Conservation (phyloP, 2,329 filamentous ascomycete species). For the Chalaropsis ovoidea region DNA sequence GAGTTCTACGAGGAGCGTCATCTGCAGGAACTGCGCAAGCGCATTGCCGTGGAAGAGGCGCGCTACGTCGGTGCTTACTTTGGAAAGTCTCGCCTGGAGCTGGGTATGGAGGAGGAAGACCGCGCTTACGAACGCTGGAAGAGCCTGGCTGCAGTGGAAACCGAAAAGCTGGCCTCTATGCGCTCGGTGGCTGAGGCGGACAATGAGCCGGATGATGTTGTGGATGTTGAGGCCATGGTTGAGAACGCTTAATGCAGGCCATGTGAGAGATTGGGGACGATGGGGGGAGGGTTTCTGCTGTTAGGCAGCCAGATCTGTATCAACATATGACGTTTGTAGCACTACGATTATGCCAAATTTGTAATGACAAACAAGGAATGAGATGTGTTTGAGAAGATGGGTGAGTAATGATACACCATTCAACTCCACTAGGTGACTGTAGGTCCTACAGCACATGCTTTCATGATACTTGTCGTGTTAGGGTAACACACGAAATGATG, state of each 20-base stretch:
- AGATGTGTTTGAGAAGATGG: not conserved
- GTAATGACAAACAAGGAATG: not conserved
- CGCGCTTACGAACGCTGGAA: slow-evolving; percentile 75
- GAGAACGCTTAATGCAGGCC: slow-evolving; percentile 7
- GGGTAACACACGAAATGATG: too few relatives aligned
- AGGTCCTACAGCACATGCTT: not conserved
- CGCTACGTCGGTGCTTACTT: slow-evolving; percentile 79
- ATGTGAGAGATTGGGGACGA: not conserved
- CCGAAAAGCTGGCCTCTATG: slow-evolving; percentile 35
- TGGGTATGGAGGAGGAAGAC: slow-evolving; percentile 77
- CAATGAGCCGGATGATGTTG: not conserved
- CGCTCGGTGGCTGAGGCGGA: slow-evolving; percentile 32
- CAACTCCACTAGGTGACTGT: not conserved
- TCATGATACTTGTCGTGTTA: too few relatives aligned
- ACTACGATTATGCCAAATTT: slow-evolving; percentile 11
- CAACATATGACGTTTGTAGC: slow-evolving; percentile 12
- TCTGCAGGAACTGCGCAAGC: slow-evolving; percentile 67
- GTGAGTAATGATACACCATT: too few relatives aligned
- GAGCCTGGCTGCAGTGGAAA: slow-evolving; percentile 54
- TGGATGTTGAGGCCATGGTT: slow-evolving; percentile 9
- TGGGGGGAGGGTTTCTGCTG: slow-evolving; percentile 8
- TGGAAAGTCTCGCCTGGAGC: slow-evolving; percentile 61
- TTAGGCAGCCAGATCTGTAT: slow-evolving; percentile 9
- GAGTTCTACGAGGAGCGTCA: slow-evolving; percentile 86
- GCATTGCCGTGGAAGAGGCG: slow-evolving; percentile 82